Percentiles rank a stretch among this genome's conserved stretches.
Evolutionary conservation across 2,329 filamentous ascomycete genomes (phyloP).

Genomic region (Amesomyces nigricolor): DNA sequence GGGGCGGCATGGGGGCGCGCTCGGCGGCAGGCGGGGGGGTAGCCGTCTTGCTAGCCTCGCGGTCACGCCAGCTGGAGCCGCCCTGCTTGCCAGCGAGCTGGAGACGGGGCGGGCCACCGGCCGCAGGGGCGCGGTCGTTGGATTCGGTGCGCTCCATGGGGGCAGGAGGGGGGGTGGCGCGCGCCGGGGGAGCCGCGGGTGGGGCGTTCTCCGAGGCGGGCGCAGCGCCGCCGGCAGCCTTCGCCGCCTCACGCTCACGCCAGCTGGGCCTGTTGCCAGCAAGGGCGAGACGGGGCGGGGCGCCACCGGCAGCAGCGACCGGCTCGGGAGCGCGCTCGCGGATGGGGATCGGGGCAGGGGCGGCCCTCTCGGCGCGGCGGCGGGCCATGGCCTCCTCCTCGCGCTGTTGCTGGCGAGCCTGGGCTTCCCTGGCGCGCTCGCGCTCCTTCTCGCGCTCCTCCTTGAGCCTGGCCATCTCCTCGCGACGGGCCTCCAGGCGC

Average conservation of each 20-base stretch:
- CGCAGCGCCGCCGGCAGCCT: constrained; percentile 30
- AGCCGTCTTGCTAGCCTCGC: constrained; percentile 45
- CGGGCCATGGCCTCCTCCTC: constrained; percentile 85
- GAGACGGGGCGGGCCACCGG: constrained; percentile 49
- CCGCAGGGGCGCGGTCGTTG: constrained; percentile 34
- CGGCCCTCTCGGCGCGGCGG: constrained; percentile 56
- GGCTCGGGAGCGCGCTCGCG: constrained; percentile 39
- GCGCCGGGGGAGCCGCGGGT: constrained; percentile 30
- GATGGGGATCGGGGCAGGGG: constrained; percentile 22
- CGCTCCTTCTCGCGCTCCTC: constrained; percentile 61
- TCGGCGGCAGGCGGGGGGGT: constrained; percentile 20
- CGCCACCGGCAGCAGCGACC: constrained; percentile 34
- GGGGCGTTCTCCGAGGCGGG: constrained; percentile 27
- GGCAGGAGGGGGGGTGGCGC: constrained; percentile 5
- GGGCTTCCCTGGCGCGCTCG: constrained; percentile 61
- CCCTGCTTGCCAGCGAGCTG: constrained; percentile 44
- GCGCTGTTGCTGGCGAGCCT: constrained; percentile 67
- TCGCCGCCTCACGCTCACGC: constrained; percentile 65
- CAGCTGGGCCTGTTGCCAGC: constrained; percentile 60
- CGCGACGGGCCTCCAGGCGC: constrained; percentile 73
- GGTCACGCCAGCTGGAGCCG: constrained; percentile 53
- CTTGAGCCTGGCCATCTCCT: constrained; percentile 61
- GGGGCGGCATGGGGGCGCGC: constrained; percentile 25
- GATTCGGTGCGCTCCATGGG: constrained; percentile 40
- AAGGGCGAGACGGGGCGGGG: constrained; percentile 58